Evolutionary conservation across 805 yeast species (phyloP).

Genomic region (Kuraishia capsulata): DNA sequence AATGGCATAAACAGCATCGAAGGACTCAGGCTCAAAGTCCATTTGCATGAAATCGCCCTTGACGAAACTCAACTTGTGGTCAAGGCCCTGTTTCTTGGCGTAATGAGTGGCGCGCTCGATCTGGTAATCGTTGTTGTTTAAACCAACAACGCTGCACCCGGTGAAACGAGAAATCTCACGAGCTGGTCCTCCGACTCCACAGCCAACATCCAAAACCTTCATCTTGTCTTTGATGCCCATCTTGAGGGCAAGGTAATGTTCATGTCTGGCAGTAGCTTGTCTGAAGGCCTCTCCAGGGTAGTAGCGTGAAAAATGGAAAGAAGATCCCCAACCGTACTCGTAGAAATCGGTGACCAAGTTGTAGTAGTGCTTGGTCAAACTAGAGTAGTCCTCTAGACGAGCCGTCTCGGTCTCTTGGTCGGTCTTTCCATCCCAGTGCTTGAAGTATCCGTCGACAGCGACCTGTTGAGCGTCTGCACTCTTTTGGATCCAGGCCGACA

Average conservation of each 20-base stretch:
- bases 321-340: constrained; percentile 99
- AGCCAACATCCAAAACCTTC: constrained; percentile 94
- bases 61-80: constrained; percentile 71
- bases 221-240: constrained; percentile 71
- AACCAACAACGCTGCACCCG: constrained; percentile 76
- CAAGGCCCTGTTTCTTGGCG: constrained; percentile 57
- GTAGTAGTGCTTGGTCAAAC: constrained; percentile 90
- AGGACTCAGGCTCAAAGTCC: constrained; percentile 86
- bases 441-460: constrained; percentile 85
- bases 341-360: constrained; percentile 96
- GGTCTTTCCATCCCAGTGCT: constrained; percentile 94
- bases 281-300: constrained; percentile 88
- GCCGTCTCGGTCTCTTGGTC: constrained; percentile 58
- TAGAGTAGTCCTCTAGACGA: constrained; percentile 80
- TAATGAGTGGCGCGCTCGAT: constrained; percentile 83
- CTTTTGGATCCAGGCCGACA: constrained; percentile 69
- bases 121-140: constrained; percentile 96
- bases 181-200: constrained; percentile 99
- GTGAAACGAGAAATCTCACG: constrained; percentile 93
- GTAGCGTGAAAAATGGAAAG: constrained; percentile 94
- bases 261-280: constrained; percentile 96
- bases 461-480: constrained; percentile 70
- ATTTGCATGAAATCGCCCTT: constrained; percentile 99
- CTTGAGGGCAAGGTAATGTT: constrained; percentile 85
- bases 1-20: constrained; percentile 96